Evolutionary conservation across 2,329 filamentous ascomycete species (phyloP).

Genomic region (Ramichloridium luteum): DNA sequence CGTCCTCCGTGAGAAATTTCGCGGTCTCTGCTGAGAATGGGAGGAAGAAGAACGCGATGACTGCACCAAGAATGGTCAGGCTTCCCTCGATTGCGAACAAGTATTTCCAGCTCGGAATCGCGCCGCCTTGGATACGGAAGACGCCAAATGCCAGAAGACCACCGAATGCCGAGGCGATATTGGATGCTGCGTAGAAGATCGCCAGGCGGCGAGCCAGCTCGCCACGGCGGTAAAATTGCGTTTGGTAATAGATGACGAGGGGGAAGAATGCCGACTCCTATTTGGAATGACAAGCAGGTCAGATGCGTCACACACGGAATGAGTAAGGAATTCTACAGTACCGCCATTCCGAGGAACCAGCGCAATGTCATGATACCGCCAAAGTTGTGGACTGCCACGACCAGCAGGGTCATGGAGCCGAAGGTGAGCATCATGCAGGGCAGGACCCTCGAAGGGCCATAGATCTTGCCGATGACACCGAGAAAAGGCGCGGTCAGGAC

Average conservation of each 20-base stretch:
- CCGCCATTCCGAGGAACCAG: slow-evolving; percentile 52
- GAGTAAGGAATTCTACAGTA: too few species aligned
- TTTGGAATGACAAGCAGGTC: too few species aligned
- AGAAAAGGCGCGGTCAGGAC: slow-evolving; percentile 57
- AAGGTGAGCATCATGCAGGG: slow-evolving; percentile 48
- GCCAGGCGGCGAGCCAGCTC: slow-evolving; percentile 60
- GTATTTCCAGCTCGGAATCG: slow-evolving; percentile 48
- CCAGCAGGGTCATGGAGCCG: slow-evolving; percentile 51
- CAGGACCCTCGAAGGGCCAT: slow-evolving; percentile 50
- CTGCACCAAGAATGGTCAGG: slow-evolving; percentile 44
- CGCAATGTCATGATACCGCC: slow-evolving; percentile 53
- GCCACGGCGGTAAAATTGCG: slow-evolving; percentile 55
- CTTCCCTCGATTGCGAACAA: slow-evolving; percentile 51
- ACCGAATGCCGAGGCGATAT: slow-evolving; percentile 58
- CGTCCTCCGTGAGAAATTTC: slow-evolving; percentile 51
- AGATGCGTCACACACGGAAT: too few species aligned
- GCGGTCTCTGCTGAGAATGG: slow-evolving; percentile 53
- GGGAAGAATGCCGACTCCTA: slow-evolving; percentile 61
- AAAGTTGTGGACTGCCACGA: slow-evolving; percentile 46
- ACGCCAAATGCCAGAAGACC: slow-evolving; percentile 48
- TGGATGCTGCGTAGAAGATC: slow-evolving; percentile 63
- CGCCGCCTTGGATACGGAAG: slow-evolving; percentile 44
- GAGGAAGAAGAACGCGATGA: slow-evolving; percentile 58
- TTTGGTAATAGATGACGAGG: slow-evolving; percentile 50
- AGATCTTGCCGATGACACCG: slow-evolving; percentile 56